Base-by-base conservation (phyloP, 1,139 yeast genomes). In the Hyphopichia burtonii region DNA sequence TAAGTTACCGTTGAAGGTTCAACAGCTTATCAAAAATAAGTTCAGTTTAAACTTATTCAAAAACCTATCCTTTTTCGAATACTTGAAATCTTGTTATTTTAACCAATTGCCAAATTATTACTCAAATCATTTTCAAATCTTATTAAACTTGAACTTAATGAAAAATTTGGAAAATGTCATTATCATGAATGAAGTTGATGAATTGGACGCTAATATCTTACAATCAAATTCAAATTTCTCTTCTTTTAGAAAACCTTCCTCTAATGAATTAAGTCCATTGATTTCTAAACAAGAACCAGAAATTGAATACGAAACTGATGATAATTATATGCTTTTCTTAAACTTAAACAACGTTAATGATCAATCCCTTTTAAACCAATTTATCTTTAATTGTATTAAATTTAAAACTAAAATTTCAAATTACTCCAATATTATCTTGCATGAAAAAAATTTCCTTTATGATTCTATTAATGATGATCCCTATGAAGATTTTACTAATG, bases 1-100 rank as follows among this genome's bases (percentile, higher is more conserved):
- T 30, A 63, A 57, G 36, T 55, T 73, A 20, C 78, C 78, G 1
- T 46, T 48, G 9, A 65, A 65, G 42, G 54, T 73, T 27, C 74
- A 71, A 49, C 61, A 63, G 41, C 55, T 72, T 38, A 52, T 73
- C n/a, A 51, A 57, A 39, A 63, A 62, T 41, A 59, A 61, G 36
- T 59, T 59, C 36, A 59, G 71, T 11, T 53, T 69, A 27, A 63
- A 64, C 31, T 49, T 69, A 39, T 68, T 68, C 52, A 69, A 71
- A 46, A 55, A 61, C 33, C 59, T 71, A 44, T 56, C 61, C 36
- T 54, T 69, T 30, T 70, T 61, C 48, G 70, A 66, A 47, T 73
- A 73, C 53, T 66, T 68, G 66, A 51, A 64, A 37, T 69, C 76
- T 10, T 73, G 76, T 46, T 73, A 73, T 50, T 63, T 55, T 41